A percentile compares a stretch with the other conserved stretches of the same genome.
Evolutionary conservation across 164 flowering plant genomes (phyloP).

Genomic region (Aristolochia californica): DNA sequence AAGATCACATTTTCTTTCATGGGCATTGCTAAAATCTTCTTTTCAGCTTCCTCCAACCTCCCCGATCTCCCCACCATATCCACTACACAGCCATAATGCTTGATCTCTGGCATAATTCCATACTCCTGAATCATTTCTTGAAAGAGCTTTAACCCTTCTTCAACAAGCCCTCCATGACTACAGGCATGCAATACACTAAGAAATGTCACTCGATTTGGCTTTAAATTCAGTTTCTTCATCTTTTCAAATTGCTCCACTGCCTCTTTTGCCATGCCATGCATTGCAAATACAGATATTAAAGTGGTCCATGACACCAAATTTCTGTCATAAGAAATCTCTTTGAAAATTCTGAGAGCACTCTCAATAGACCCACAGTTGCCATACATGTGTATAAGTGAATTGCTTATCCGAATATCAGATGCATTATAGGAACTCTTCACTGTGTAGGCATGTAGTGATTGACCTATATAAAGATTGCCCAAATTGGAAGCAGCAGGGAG

Average conservation of each 20-base stretch:
- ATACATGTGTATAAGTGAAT: slow-evolving; percentile 32
- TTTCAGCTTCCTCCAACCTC: slow-evolving; percentile 19
- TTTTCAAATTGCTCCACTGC: slow-evolving; percentile 10
- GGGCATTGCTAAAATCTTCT: slow-evolving; percentile 13
- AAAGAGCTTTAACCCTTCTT: slow-evolving; percentile 16
- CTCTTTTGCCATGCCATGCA: slow-evolving; percentile 17
- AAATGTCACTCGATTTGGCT: slow-evolving; percentile 19
- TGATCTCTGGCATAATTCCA: slow-evolving; percentile 12
- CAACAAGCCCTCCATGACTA: slow-evolving; percentile 21
- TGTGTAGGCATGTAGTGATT: slow-evolving; percentile 9
- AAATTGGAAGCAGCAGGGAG: slow-evolving; percentile 15
- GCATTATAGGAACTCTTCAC: slow-evolving; percentile 7
- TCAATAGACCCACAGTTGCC: slow-evolving; percentile 37
- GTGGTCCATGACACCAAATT: slow-evolving; percentile 23
- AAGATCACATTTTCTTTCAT: slow-evolving; percentile 11
- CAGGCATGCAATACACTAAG: slow-evolving; percentile 20
- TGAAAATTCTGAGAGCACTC: slow-evolving; percentile 9
- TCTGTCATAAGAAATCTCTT: slow-evolving; percentile 7
- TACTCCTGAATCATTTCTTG: slow-evolving; percentile 10
- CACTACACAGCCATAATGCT: slow-evolving; percentile 20
- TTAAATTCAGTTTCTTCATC: slow-evolving; percentile 14
- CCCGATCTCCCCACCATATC: slow-evolving; percentile 25
- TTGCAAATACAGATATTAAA: slow-evolving; percentile 15
- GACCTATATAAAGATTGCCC: slow-evolving; percentile 9
- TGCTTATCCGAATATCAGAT: slow-evolving; percentile 12